phyloP scores from a whole-genome alignment of 345 rosid genomes.

The Xanthoceras sorbifolium region DNA sequence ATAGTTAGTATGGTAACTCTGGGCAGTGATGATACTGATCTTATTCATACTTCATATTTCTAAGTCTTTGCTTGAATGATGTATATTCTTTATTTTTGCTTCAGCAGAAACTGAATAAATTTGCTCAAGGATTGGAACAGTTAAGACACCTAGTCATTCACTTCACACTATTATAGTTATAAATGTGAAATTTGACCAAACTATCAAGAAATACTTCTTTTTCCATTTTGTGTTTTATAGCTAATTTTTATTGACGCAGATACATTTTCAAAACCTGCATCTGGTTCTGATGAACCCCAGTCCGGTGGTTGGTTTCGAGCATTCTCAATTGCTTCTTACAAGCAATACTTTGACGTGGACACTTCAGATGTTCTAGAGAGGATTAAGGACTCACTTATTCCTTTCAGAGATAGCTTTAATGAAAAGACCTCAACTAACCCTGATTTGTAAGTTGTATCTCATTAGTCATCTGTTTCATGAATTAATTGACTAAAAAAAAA shows the following conservation, averaged over 20 bases:
- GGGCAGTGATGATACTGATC: not conserved
- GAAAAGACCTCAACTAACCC: constrained; percentile 85
- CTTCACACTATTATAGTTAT: not conserved
- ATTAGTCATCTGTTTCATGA: not conserved
- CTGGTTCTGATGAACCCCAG: constrained; percentile 72
- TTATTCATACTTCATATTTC: not conserved
- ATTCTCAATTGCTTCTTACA: constrained; percentile 78
- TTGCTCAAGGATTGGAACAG: not conserved
- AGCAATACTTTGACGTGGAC: constrained; percentile 93
- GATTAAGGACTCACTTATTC: constrained; percentile 87
- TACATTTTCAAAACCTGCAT: constrained; percentile 75
- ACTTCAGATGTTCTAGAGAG: constrained; percentile 91
- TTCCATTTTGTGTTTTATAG: constrained; percentile 16
- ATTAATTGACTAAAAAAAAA: not conserved
- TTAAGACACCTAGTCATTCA: not conserved
- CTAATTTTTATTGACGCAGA: constrained; percentile 44
- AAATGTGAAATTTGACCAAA: not conserved
- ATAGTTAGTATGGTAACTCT: not conserved
- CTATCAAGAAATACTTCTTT: not conserved
- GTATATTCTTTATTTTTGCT: not conserved
- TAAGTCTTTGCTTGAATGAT: not conserved
- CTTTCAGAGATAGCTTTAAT: constrained; percentile 85
- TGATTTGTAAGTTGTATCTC: constrained; percentile 70
- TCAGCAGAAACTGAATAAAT: not conserved
- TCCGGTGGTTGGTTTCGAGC: constrained; percentile 75